Conservation (phyloP, 176 grass and related monocot species). For the Tillandsia leiboldiana region DNA sequence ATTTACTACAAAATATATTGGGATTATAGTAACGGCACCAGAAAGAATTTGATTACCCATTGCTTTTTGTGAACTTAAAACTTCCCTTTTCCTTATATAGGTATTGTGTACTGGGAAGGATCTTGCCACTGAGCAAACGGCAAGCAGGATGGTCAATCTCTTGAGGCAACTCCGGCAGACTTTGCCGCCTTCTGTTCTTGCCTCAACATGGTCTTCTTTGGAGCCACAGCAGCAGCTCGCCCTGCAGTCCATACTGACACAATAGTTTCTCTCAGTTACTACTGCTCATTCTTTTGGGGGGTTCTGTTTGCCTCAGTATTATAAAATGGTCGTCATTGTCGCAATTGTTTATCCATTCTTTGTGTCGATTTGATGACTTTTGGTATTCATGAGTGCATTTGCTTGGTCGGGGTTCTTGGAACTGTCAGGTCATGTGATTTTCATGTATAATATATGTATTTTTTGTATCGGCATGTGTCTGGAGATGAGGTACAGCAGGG, state of each 20-base stretch:
- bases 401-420: too few species aligned
- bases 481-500: too few species aligned
- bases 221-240: slow-evolving; percentile 79
- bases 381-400: too few species aligned
- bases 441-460: too few species aligned
- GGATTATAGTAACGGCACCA: neutral
- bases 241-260: slow-evolving; percentile 71
- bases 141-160: slow-evolving; percentile 49
- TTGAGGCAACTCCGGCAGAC: slow-evolving; percentile 77
- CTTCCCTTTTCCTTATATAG: slow-evolving; percentile 22
- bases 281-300: slow-evolving; percentile 36
- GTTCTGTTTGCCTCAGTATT: too few species aligned
- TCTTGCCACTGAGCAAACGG: slow-evolving; percentile 72
- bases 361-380: too few species aligned
- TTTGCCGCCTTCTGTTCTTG: slow-evolving; percentile 66
- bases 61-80: too few species aligned
- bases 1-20: too few species aligned
- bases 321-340: too few species aligned
- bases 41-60: neutral
- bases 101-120: slow-evolving; percentile 57
- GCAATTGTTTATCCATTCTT: too few species aligned
- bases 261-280: slow-evolving; percentile 21
- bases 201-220: slow-evolving; percentile 64
- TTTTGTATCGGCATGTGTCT: too few species aligned
- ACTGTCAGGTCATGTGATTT: too few species aligned